Base-by-base conservation (phyloP, 805 yeast species). In the Candida golubevii region DNA sequence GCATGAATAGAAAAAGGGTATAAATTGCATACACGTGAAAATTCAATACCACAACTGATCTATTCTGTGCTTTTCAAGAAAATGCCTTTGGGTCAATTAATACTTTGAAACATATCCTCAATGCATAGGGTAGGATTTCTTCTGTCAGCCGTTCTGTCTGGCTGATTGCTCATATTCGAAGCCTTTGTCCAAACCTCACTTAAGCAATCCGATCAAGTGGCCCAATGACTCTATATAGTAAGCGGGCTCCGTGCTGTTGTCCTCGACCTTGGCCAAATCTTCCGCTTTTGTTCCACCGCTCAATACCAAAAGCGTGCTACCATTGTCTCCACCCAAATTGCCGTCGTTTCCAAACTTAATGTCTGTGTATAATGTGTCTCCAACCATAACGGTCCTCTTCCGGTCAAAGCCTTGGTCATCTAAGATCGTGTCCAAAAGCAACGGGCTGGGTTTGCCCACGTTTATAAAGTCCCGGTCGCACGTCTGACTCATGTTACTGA, bases 321-420 rank as follows among this genome's bases (percentile, higher is more conserved):
- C 60, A 4, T 54, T 50, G 1, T 51, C 58, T 23, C 61, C 59
- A 0, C 71, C 72, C 34, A 67, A 51, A 1, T 54, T 45, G 1
- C 72, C 72, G 45, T 69, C 74, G 44, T 68, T 69, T 3, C 72
- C 74, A 50, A 69, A 68, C 49, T 69, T 69, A 47, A 69, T 67
- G 46, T 69, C 74, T 3, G 74, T 69, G 46, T 69, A 69, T 33
- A 69, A 51, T 4, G 74, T 69, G 46, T 69, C 74, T 10, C 74
- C 74, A 8, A 68, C 62, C 74, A 69, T 68, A 37, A 68, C 46
- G 2, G 73, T 65, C 30, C 51, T 57, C 14, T 39, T 44, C 29
- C 51, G 56, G 23, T 60, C 61, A 50, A 65, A 67, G 11, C 56
- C 55, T 35, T 56, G 58, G 18, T 54, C 56, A 6, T 51, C 47